Evolutionary conservation across 2,329 filamentous ascomycete genomes (phyloP).

Genomic region (Diplodia intermedia): DNA sequence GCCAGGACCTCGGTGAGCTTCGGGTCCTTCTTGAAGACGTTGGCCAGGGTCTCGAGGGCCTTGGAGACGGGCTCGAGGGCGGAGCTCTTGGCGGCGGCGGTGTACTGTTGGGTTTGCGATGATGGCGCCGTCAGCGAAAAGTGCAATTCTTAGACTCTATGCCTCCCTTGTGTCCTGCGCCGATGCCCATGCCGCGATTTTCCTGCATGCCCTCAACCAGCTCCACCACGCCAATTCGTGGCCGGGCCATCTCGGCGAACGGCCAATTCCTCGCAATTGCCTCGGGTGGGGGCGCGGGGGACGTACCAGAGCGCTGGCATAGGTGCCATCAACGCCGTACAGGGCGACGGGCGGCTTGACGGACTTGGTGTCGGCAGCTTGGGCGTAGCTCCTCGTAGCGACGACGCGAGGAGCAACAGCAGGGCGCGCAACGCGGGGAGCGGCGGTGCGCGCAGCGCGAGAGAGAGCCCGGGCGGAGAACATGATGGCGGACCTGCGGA

Average conservation of each 20-base stretch:
- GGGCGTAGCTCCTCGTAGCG: slow-evolving; percentile 78
- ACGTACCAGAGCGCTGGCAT: slow-evolving; percentile 96
- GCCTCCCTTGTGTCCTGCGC: neutral
- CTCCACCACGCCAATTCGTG: slow-evolving; percentile 10
- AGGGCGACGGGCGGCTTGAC: slow-evolving; percentile 87
- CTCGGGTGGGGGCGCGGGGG: slow-evolving; percentile 20
- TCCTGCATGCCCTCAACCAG: neutral
- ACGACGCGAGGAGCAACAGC: slow-evolving; percentile 65
- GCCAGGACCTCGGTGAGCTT: slow-evolving; percentile 79
- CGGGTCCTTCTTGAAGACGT: slow-evolving; percentile 78
- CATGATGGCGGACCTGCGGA: slow-evolving; percentile 51
- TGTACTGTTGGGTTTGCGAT: slow-evolving; percentile 71
- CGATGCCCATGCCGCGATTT: slow-evolving; percentile 20
- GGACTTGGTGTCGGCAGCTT: slow-evolving; percentile 60
- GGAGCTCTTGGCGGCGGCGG: slow-evolving; percentile 86
- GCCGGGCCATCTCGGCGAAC: slow-evolving; percentile 22
- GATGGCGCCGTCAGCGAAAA: slow-evolving; percentile 20
- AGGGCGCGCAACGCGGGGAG: slow-evolving; percentile 55
- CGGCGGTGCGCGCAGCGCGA: slow-evolving; percentile 63
- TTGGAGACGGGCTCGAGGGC: slow-evolving; percentile 84
- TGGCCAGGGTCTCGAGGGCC: slow-evolving; percentile 74
- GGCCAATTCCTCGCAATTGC: slow-evolving; percentile 28
- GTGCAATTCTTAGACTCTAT: neutral
- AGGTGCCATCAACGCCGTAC: slow-evolving; percentile 96
- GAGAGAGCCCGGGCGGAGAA: slow-evolving; percentile 63